These are phyloP conservation scores for Phytophthora quininea DNA, from an alignment of 352 stramenopile genomes.

Conservation along the genomic window DNA sequence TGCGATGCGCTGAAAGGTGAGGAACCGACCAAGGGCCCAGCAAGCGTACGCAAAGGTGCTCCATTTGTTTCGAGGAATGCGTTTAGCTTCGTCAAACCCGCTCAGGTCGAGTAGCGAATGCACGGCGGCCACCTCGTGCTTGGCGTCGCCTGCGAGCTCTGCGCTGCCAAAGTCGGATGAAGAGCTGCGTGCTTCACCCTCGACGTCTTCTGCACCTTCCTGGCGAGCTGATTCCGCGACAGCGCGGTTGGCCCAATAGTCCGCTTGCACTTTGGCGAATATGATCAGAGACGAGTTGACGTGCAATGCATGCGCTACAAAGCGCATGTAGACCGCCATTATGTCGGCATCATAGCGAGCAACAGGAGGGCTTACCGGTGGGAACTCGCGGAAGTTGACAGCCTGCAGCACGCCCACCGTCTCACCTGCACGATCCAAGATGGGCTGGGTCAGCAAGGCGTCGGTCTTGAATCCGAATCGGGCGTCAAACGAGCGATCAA, in stretches of 20 bases:
- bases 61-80: constrained; percentile 73
- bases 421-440: constrained; percentile 70
- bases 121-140: constrained; percentile 70
- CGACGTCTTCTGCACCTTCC: neutral
- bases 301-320: constrained; percentile 62
- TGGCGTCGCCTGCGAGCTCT: constrained; percentile 41
- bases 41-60: constrained; percentile 78
- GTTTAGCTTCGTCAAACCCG: constrained; percentile 71
- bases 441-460: constrained; percentile 73
- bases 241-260: constrained; percentile 74
- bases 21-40: constrained; percentile 64
- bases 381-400: constrained; percentile 61
- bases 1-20: constrained; percentile 35
- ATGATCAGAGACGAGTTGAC: constrained; percentile 84
- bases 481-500: constrained; percentile 81
- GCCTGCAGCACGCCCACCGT: constrained; percentile 72
- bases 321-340: constrained; percentile 63
- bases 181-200: constrained; percentile 2
- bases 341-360: constrained; percentile 66
- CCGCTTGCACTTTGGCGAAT: constrained; percentile 80
- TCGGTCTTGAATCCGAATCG: constrained; percentile 88
- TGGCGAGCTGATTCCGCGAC: constrained; percentile 31
- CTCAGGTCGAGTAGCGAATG: constrained; percentile 69
- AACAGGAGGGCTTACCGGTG: constrained; percentile 55
- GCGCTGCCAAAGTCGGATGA: constrained; percentile 17